Evolutionary conservation across 192 early-diverging fungal species (phyloP).

Genomic region (Entrophospora sp.): DNA sequence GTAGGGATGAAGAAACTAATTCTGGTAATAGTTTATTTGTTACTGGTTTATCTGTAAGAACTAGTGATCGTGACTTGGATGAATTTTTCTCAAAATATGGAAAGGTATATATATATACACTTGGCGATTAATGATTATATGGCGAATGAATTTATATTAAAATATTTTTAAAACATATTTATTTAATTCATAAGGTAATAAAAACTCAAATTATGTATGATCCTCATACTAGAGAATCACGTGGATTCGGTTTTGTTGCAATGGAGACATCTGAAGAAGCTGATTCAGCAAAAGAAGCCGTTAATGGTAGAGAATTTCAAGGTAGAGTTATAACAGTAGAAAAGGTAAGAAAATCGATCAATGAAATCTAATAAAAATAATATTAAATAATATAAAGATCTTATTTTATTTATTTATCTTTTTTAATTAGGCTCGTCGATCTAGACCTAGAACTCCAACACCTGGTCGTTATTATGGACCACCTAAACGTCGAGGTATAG

Average conservation of each 20-base stretch:
- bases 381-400: too few species aligned
- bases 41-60: slow-evolving; percentile 52
- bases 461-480: slow-evolving; percentile 74
- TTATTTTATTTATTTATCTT: too few species aligned
- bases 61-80: slow-evolving; percentile 56
- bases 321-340: slow-evolving; percentile 81
- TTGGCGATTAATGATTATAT: too few species aligned
- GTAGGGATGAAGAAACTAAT: slow-evolving; percentile 35
- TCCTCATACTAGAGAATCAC: slow-evolving; percentile 70
- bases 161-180: not conserved
- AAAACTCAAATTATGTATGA: slow-evolving; percentile 71
- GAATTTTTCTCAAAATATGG: slow-evolving; percentile 63
- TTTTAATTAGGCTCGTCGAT: slow-evolving; percentile 50
- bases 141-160: not conserved
- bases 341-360: slow-evolving; percentile 35
- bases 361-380: too few species aligned
- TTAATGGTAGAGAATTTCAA: slow-evolving; percentile 65
- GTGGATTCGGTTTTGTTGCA: slow-evolving; percentile 86
- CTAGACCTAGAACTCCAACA: slow-evolving; percentile 63
- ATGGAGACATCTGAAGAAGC: slow-evolving; percentile 57
- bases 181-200: slow-evolving; percentile 33
- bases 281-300: slow-evolving; percentile 54
- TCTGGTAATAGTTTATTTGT: slow-evolving; percentile 71
- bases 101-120: slow-evolving; percentile 43
- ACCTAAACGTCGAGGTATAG: slow-evolving; percentile 49